Base-by-base conservation (phyloP, 2,329 filamentous ascomycete genomes). In the Herpotrichia juniperi region DNA sequence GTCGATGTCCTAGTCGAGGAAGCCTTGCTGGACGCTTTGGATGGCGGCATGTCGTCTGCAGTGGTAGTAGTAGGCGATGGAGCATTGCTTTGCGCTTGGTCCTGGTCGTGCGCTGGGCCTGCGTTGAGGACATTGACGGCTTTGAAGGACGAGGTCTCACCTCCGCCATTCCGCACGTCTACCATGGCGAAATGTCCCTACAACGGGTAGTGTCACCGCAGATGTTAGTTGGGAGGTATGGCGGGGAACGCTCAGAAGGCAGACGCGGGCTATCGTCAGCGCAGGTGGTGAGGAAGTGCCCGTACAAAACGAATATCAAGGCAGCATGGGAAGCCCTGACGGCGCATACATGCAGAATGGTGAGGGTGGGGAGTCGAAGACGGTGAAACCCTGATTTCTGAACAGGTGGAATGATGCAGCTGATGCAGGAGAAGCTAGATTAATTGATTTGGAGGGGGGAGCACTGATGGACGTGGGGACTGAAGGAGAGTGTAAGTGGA, bases 111-210 rank as follows among this genome's bases (percentile, higher is more conserved):
- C 66, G 65, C 56, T 44, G 64, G 53, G 49, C 64, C 62, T 58
- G 60, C 51, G 52, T 54, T 58, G 58, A 65, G 51, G 54, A 63
- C 66, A 54, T 67, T 71, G 48, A 63, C 67, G 53, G 63, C 55
- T 53, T 52, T 62, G 50, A 67, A 64, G 46, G 68, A 63, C 54
- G 62, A 58, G 56, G 58, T 59, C 62, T 72, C 69, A 57, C 67
- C 69, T 64, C 65, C 69, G 56, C 66, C 68, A 57, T 71, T 66
- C 60, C 64, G 68, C 57, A 62, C 65, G 61, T 74, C 70, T 55
- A 72, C 69, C 64, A 68, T 69, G 63, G 58, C 51, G 57, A 66
- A 59, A 42, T 59, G 53, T 58, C 62, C 64, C 44, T 53, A 42
- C 44, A 47, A 50, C 60, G 48, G 51, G 61, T 49, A 59, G 52